Conservation (phyloP, 495 filamentous ascomycete species). For the Aspergillus kassunensis region DNA sequence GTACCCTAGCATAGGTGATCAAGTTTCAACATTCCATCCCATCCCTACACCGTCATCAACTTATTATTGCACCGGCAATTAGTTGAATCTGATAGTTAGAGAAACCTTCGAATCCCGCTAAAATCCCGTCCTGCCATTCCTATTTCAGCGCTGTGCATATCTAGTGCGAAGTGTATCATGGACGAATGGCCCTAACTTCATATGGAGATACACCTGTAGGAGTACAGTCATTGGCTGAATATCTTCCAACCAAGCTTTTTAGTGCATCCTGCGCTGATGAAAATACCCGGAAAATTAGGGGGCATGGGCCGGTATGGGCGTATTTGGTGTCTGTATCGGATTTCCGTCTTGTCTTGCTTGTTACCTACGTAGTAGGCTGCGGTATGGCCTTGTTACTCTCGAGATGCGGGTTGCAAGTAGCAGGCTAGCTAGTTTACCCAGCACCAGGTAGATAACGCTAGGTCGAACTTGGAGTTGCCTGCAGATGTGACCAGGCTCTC, state of each 20-base stretch:
- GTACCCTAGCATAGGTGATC: too few relatives aligned
- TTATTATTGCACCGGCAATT: neutral
- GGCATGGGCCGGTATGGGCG: too few relatives aligned
- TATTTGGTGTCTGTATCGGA: too few relatives aligned
- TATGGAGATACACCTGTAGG: neutral
- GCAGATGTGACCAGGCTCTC: too few relatives aligned
- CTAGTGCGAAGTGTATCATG: too few relatives aligned
- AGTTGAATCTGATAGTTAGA: neutral
- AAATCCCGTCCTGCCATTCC: constrained; percentile 12
- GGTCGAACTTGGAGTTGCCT: constrained; percentile 5
- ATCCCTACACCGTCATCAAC: too few relatives aligned
- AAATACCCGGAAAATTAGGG: neutral
- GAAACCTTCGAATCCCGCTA: neutral
- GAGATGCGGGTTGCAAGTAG: too few relatives aligned
- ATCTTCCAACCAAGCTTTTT: constrained; percentile 14
- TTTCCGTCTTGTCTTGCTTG: too few relatives aligned
- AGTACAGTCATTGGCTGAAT: constrained; percentile 9
- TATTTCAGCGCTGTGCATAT: constrained; percentile 3
- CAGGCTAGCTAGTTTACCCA: too few relatives aligned
- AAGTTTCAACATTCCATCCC: too few relatives aligned
- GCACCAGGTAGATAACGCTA: neutral
- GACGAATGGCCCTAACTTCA: neutral
- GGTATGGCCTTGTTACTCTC: neutral
- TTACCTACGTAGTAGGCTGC: too few relatives aligned
- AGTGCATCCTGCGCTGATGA: constrained; percentile 1